Evolutionary conservation across 116 monocot species (phyloP).

Genomic region (Zostera marina): DNA sequence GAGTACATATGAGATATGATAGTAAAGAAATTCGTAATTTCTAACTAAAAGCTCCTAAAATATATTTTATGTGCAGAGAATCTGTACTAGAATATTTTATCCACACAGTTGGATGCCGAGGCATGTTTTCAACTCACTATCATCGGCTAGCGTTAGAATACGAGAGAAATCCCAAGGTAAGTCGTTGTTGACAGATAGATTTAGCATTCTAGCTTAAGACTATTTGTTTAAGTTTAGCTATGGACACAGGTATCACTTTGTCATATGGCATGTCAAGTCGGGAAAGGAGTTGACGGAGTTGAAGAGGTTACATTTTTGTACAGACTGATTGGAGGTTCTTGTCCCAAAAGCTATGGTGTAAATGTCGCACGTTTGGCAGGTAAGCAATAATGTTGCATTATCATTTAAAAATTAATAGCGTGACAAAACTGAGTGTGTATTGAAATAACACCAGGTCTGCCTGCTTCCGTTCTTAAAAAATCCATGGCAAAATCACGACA

Average conservation of each 20-base stretch:
- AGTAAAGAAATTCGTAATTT: too few species aligned
- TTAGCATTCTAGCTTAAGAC: neutral
- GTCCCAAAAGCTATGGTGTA: constrained; percentile 94
- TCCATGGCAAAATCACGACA: constrained; percentile 54
- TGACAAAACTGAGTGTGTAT: neutral
- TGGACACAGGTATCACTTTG: constrained; percentile 43
- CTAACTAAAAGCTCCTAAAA: neutral
- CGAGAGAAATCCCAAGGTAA: constrained; percentile 50
- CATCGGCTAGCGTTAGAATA: constrained; percentile 63
- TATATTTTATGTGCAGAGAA: constrained; percentile 23
- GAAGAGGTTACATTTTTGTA: constrained; percentile 92
- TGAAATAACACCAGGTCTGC: constrained; percentile 36
- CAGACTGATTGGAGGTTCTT: constrained; percentile 55
- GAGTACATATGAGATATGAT: constrained; percentile 5
- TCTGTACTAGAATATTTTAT: constrained; percentile 73
- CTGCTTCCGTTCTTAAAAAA: constrained; percentile 56
- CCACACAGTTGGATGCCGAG: constrained; percentile 40
- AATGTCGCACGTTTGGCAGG: constrained; percentile 95
- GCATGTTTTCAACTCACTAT: constrained; percentile 95
- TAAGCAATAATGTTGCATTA: constrained; percentile 7
- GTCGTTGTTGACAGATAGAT: neutral
- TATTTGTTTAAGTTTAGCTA: neutral
- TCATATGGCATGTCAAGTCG: constrained; percentile 91
- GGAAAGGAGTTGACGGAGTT: constrained; percentile 34
- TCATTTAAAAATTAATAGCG: neutral